Conservation (phyloP, 371 early-diverging fungal species). For the Lichtheimia ornata region DNA sequence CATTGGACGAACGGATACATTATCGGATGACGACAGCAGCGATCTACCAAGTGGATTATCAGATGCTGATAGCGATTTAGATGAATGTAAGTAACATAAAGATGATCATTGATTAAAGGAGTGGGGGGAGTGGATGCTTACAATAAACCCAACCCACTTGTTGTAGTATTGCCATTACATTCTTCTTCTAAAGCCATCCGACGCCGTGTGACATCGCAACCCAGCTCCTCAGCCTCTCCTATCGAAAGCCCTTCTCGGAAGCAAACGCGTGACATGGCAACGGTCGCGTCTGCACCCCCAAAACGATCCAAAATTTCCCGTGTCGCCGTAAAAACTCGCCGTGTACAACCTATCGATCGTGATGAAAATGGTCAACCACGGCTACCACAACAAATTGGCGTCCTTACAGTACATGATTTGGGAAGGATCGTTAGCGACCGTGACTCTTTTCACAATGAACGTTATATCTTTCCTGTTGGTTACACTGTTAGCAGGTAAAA, state of each 20-base stretch:
- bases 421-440: conserved; percentile 78
- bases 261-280: conserved; percentile 19
- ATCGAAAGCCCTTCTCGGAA: conserved; percentile 12
- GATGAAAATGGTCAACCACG: conserved; percentile 71
- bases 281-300: conserved; percentile 52
- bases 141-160: background rate
- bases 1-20: conserved; percentile 35
- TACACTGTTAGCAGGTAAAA: conserved; percentile 64
- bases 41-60: conserved; percentile 40
- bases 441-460: conserved; percentile 83
- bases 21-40: conserved; percentile 41
- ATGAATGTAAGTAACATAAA: conserved; percentile 25
- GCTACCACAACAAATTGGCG: conserved; percentile 82
- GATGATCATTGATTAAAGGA: background rate
- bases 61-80: conserved; percentile 22
- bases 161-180: too few species aligned
- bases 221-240: background rate
- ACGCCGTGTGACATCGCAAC: conserved; percentile 1
- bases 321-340: conserved; percentile 33
- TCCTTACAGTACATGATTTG: conserved; percentile 72
- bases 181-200: conserved; percentile 6
- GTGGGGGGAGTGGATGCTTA: conserved; percentile 12
- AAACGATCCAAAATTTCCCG: conserved; percentile 44
- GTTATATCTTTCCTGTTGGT: conserved; percentile 93
- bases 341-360: conserved; percentile 62